phyloP scores from a whole-genome alignment of 345 rosid species.

The Brassica incana region DNA sequence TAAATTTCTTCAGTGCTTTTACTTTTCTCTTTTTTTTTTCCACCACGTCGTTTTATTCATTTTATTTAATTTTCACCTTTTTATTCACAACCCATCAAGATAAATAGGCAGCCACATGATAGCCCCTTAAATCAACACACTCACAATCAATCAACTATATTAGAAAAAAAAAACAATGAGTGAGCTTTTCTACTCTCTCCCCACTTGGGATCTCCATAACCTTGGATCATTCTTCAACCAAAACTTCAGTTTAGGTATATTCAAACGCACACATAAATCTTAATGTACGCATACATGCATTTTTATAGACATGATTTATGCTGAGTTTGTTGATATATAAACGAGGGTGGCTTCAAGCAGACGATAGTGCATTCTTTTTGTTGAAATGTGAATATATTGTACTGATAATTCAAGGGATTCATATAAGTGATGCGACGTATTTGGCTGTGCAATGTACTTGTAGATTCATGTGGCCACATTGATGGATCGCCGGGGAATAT shows the following conservation, averaged over 20 bases:
- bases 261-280: background rate
- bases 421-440: background rate
- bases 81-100: slow-evolving; percentile 31
- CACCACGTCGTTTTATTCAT: background rate
- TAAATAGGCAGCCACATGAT: slow-evolving; percentile 33
- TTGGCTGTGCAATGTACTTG: slow-evolving; percentile 13
- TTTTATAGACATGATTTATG: background rate
- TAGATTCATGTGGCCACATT: slow-evolving; percentile 44
- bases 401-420: background rate
- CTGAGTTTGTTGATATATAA: slow-evolving; percentile 4
- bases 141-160: slow-evolving; percentile 11
- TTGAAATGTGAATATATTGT: background rate
- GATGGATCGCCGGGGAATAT: slow-evolving; percentile 40
- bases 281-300: background rate
- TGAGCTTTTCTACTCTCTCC: slow-evolving; percentile 55
- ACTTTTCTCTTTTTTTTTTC: background rate
- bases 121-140: slow-evolving; percentile 14
- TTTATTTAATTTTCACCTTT: slow-evolving; percentile 9
- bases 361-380: background rate
- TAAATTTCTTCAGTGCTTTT: slow-evolving; percentile 31
- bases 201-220: slow-evolving; percentile 82
- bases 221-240: slow-evolving; percentile 71
- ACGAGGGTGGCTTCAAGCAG: slow-evolving; percentile 9
- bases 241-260: slow-evolving; percentile 70
- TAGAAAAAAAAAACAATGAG: slow-evolving; percentile 28